Percentiles rank a stretch among this genome's conserved stretches.
These are phyloP conservation scores for Penicillium lagena DNA, from an alignment of 495 filamentous ascomycete genomes.

Conservation along the genomic window DNA sequence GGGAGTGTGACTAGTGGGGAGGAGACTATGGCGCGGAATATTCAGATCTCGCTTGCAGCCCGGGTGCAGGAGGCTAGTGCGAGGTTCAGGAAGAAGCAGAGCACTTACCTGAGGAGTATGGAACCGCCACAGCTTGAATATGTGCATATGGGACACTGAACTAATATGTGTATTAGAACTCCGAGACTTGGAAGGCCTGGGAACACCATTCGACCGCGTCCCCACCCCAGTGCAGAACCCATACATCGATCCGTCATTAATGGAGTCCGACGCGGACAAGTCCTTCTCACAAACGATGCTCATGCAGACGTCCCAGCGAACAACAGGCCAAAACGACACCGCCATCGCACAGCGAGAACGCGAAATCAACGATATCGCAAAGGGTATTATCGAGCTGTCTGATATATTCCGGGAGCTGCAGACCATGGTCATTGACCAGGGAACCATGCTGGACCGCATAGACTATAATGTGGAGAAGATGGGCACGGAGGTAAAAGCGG, in stretches of 20 bases:
- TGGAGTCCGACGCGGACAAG: slow-evolving; percentile 86
- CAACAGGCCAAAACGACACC: slow-evolving; percentile 70
- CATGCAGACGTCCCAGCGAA: slow-evolving; percentile 63
- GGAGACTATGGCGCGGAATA: slow-evolving; percentile 93
- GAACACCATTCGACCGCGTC: slow-evolving; percentile 54
- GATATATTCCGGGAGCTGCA: slow-evolving; percentile 97
- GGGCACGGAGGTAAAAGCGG: slow-evolving; percentile 80
- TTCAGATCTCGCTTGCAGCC: slow-evolving; percentile 81
- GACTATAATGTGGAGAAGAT: slow-evolving; percentile 97
- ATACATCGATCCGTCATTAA: slow-evolving; percentile 72
- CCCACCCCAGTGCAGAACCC: slow-evolving; percentile 60
- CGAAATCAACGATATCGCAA: slow-evolving; percentile 97
- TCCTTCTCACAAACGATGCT: slow-evolving; percentile 87
- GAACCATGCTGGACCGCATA: slow-evolving; percentile 94
- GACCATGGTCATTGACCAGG: slow-evolving; percentile 96
- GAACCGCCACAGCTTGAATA: background rate
- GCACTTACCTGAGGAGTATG: slow-evolving; percentile 89
- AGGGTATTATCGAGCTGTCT: slow-evolving; percentile 92
- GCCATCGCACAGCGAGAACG: slow-evolving; percentile 86
- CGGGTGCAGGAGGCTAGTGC: slow-evolving; percentile 91
- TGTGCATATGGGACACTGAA: background rate
- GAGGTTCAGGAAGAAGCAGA: slow-evolving; percentile 91
- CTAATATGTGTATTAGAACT: slow-evolving; percentile 53
- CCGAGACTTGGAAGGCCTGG: slow-evolving; percentile 64
- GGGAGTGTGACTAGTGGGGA: slow-evolving; percentile 70